Percentiles rank a stretch among this genome's conserved stretches.
These are phyloP conservation scores for Globisporangium paddicum DNA, from an alignment of 352 stramenopile genomes.

Conservation along the genomic window DNA sequence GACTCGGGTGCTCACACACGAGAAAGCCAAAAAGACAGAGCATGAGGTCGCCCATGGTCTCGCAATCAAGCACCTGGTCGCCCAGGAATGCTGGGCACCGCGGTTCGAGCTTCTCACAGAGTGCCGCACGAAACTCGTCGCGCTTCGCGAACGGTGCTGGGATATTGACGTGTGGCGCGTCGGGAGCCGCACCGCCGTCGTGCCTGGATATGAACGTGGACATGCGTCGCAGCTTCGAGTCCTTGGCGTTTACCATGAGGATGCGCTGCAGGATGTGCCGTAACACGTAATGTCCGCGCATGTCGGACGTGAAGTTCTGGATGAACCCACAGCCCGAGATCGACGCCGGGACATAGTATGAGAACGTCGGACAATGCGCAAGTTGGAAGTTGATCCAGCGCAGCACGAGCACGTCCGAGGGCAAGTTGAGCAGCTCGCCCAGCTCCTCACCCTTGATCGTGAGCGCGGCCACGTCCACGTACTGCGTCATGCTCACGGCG, in stretches of 20 bases:
- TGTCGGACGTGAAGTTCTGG: conserved; percentile 69
- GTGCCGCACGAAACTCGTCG: conserved; percentile 32
- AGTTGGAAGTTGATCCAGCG: conserved; percentile 72
- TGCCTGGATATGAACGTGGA: conserved; percentile 14
- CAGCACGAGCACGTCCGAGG: conserved; percentile 56
- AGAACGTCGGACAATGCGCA: conserved; percentile 30
- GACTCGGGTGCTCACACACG: conserved; percentile 45
- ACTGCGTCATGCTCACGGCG: conserved; percentile 31
- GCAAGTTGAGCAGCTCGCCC: conserved; percentile 35
- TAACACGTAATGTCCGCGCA: conserved; percentile 52
- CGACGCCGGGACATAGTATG: conserved; percentile 15
- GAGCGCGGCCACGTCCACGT: conserved; percentile 38
- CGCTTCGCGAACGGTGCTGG: conserved; percentile 27
- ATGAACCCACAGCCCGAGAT: conserved; percentile 27
- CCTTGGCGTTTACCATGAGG: conserved; percentile 13
- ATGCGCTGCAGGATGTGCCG: conserved; percentile 45
- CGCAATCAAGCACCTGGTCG: conserved; percentile 28
- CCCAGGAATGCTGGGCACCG: conserved; percentile 37
- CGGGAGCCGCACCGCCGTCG: neutral
- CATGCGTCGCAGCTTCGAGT: neutral
- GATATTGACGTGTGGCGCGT: neutral
- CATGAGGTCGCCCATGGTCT: conserved; percentile 36
- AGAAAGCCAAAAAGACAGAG: conserved; percentile 66
- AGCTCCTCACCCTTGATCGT: conserved; percentile 54
- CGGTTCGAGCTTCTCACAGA: conserved; percentile 36